These are phyloP conservation scores for Tricholomella constricta DNA, from an alignment of 768 basidiomycete genomes.

Conservation along the genomic window DNA sequence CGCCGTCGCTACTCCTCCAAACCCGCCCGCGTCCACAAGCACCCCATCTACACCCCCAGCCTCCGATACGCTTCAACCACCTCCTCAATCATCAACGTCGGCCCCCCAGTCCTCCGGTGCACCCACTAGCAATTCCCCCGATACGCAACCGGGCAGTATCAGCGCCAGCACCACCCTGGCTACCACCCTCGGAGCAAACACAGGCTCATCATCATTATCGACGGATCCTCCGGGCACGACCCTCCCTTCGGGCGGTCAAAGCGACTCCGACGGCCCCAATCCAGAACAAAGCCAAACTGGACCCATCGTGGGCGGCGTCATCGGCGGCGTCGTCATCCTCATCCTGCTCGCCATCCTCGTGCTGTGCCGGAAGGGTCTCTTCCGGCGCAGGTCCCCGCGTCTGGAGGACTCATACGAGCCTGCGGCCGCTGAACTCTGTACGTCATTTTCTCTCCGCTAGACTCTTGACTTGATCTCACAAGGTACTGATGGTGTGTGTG, in stretches of 20 bases:
- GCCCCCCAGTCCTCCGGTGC: background rate
- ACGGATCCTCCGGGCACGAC: no score
- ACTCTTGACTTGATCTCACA: no score
- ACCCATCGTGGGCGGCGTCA: conserved; percentile 2
- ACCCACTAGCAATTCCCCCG: no score
- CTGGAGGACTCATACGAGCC: background rate
- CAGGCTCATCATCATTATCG: no score
- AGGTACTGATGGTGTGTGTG: no score
- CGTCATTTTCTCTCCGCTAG: background rate
- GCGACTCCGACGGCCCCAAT: background rate
- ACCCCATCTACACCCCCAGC: background rate
- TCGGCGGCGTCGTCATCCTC: no score
- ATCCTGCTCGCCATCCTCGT: background rate
- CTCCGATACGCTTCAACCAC: no score
- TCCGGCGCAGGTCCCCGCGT: background rate
- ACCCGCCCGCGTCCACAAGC: background rate
- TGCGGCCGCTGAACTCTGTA: background rate
- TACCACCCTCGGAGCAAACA: no score
- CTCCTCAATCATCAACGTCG: no score
- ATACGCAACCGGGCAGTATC: no score
- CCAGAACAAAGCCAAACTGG: background rate
- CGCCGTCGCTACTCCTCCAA: background rate
- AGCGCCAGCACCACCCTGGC: no score
- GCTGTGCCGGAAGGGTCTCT: background rate
- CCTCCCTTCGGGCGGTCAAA: no score